A percentile compares a stretch with the other conserved stretches of the same genome.
phyloP scores from a whole-genome alignment of 139 green algal genomes.

The Coccomyxa sp. region DNA sequence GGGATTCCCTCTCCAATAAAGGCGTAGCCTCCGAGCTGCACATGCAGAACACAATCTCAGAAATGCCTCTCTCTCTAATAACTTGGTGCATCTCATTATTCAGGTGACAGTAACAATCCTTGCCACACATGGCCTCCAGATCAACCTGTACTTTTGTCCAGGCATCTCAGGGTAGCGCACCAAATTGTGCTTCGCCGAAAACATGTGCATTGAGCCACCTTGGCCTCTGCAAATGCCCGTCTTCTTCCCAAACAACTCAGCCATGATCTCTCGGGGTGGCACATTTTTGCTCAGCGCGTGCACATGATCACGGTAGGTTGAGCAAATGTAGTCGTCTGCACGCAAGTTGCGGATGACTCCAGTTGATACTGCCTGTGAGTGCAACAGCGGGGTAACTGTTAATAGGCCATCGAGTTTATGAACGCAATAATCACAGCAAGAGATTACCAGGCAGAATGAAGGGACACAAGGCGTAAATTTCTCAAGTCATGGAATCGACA shows the following conservation, averaged over 20 bases:
- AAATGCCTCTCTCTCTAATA: too few relatives aligned
- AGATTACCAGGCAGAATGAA: not conserved
- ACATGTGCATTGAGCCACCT: conserved; percentile 99
- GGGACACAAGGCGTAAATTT: not conserved
- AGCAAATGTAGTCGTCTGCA: conserved; percentile 87
- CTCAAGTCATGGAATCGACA: not conserved
- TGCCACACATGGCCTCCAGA: too few relatives aligned
- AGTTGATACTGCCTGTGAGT: conserved; percentile 9
- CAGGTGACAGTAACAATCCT: too few relatives aligned
- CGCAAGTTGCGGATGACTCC: conserved; percentile 60
- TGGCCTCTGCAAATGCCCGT: conserved; percentile 92
- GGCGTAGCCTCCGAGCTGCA: conserved; percentile 89
- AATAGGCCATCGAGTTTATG: not conserved
- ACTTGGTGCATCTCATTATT: too few relatives aligned
- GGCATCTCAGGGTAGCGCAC: conserved; percentile 12
- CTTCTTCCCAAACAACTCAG: conserved; percentile 98
- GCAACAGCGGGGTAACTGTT: not conserved
- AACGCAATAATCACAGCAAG: not conserved
- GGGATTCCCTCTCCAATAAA: conserved; percentile 99
- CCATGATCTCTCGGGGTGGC: conserved; percentile 82
- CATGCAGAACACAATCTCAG: not conserved
- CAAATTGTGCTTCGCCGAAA: conserved; percentile 81
- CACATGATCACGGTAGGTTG: conserved; percentile 98
- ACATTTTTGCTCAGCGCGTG: conserved; percentile 94
- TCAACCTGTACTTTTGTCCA: too few relatives aligned